Evolutionary conservation across 2,329 filamentous ascomycete genomes (phyloP), one percentile per base, ranked within the genome.

Genomic region (Cladosporium velox): DNA sequence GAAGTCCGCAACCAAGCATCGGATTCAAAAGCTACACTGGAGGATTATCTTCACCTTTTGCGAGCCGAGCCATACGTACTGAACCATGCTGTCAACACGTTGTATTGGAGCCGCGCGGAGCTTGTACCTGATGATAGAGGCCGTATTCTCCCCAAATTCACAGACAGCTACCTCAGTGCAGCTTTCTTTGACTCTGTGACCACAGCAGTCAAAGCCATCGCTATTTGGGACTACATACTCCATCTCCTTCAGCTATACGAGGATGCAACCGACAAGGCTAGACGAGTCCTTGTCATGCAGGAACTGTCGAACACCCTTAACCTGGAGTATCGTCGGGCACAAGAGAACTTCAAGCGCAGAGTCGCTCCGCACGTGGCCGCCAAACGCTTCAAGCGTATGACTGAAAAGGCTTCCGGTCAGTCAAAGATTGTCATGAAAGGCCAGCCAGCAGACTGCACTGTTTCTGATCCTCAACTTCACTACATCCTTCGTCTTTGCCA

Each of bases 241-340:
- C 63, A 28, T 57, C 59, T 69, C 18, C 24, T 66, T 11, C 44
- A 62, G 38, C 49, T 54, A 30, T 54, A 67, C 24, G 61, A 55
- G 26, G 52, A 26, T n/a, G 21, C 60, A 47, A 52, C 32, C 24
- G 63, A 67, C 49, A 69, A 67, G 49, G 21, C 66, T 4, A 69
- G 30, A 24, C 63, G 64, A 35, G n/a, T 58, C 12, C 47, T 69
- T 35, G n/a, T 69, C 49, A 18, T 49, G 30, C 59, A 66, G 30
- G 67, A 69, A 34, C 59, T 69, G n/a, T 67, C 67, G 5, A 69
- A 69, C 38, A 59, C 67, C 15, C 66, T 64, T 55, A 63, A 66
- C 52, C 12, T 66, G 59, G 67, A 69, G 57, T 69, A 69, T 28
- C 66, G 41, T 30, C 67, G 67, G n/a, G 55, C 65, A 49, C 65